Conservation (phyloP, 2,329 filamentous ascomycete species). For the Diaporthe ilicicola region DNA sequence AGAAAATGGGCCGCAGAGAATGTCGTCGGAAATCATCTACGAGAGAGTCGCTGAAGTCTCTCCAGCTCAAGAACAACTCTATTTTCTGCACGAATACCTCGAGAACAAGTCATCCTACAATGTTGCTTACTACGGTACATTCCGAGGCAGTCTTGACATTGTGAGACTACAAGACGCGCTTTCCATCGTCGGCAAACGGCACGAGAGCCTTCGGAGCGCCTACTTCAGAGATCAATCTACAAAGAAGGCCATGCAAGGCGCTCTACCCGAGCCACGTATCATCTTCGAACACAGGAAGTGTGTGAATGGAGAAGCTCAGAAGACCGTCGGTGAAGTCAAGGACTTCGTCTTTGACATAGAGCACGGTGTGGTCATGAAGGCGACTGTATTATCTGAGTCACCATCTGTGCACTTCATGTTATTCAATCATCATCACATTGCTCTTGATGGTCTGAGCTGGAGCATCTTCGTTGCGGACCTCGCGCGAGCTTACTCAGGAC, state of each 20-base stretch:
- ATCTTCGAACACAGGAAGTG: slow-evolving; percentile 34
- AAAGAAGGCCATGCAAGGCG: slow-evolving; percentile 4
- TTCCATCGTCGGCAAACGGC: slow-evolving; percentile 42
- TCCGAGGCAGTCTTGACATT: no score
- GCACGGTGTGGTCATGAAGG: slow-evolving; percentile 43
- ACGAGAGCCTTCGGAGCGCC: slow-evolving; percentile 48
- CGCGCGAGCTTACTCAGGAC: slow-evolving; percentile 48
- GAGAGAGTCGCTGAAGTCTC: no score
- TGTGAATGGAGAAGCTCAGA: no score
- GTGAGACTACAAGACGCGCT: no score
- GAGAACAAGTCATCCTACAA: no score
- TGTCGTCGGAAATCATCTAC: no score
- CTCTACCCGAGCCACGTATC: slow-evolving; percentile 25
- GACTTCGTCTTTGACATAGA: slow-evolving; percentile 48
- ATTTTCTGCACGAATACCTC: no score
- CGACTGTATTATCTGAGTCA: slow-evolving; percentile 45
- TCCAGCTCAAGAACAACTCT: no score
- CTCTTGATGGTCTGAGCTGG: slow-evolving; percentile 16
- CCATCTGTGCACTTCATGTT: slow-evolving; percentile 49
- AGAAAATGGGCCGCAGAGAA: no score
- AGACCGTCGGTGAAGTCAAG: slow-evolving; percentile 42
- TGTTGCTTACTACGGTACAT: no score
- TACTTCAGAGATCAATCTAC: slow-evolving; percentile 25
- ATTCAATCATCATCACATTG: slow-evolving; percentile 37
- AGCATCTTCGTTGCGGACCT: slow-evolving; percentile 43